These are phyloP conservation scores for Akanthomyces lecanii DNA, from an alignment of 2,329 filamentous ascomycete species.

Conservation along the genomic window DNA sequence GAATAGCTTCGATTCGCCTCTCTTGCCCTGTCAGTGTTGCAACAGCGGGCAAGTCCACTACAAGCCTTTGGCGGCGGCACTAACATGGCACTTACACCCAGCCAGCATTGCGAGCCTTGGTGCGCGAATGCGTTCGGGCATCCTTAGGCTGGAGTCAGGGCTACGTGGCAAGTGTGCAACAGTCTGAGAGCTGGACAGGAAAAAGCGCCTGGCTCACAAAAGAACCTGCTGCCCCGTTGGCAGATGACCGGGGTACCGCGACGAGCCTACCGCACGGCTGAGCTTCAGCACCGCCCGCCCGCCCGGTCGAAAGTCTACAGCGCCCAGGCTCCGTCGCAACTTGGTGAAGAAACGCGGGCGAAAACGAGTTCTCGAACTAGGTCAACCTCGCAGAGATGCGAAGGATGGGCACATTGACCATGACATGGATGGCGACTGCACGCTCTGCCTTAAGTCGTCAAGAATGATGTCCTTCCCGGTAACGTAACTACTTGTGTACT, in stretches of 20 bases:
- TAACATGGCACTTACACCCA: not conserved
- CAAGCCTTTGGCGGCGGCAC: not conserved
- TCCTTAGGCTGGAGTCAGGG: not conserved
- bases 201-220: not conserved
- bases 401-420: too few relatives aligned
- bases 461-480: too few relatives aligned
- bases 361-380: not conserved
- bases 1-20: not conserved
- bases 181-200: not conserved
- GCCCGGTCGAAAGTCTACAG: not conserved
- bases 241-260: not conserved
- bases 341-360: not conserved
- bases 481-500: too few relatives aligned
- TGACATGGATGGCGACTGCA: too few relatives aligned
- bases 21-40: not conserved
- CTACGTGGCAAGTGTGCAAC: not conserved
- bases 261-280: not conserved
- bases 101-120: not conserved
- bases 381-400: too few relatives aligned
- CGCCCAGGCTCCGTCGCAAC: not conserved
- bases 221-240: not conserved
- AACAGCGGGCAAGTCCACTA: not conserved
- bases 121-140: not conserved
- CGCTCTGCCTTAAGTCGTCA: too few relatives aligned
- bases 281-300: not conserved